phyloP scores from a whole-genome alignment of 2,329 filamentous ascomycete genomes.

The Simplicillium aogashimaense region DNA sequence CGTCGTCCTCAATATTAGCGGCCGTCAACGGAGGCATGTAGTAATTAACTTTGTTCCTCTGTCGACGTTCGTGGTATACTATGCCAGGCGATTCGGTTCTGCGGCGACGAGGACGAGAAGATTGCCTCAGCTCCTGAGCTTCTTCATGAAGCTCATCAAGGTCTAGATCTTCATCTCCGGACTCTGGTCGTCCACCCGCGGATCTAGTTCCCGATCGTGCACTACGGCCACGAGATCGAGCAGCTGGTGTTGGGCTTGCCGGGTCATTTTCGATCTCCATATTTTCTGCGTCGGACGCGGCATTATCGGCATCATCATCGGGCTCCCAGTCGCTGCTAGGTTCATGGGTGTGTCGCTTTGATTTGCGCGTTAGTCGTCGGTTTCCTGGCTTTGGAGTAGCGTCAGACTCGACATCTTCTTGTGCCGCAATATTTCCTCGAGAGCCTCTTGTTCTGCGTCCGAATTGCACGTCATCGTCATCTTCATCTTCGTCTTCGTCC shows the following conservation, averaged over 20 bases:
- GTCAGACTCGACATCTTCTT: slow-evolving; percentile 18
- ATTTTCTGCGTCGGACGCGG: slow-evolving; percentile 30
- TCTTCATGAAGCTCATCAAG: slow-evolving; percentile 57
- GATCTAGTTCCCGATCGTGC: slow-evolving; percentile 34
- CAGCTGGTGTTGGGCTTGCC: slow-evolving; percentile 40
- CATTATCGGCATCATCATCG: slow-evolving; percentile 47
- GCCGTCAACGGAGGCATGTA: slow-evolving; percentile 63
- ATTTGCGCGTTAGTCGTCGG: slow-evolving; percentile 38
- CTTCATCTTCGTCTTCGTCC: slow-evolving; percentile 26
- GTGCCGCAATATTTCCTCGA: slow-evolving; percentile 18
- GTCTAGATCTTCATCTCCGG: slow-evolving; percentile 49
- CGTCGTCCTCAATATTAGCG: slow-evolving; percentile 61
- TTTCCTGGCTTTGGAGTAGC: slow-evolving; percentile 20
- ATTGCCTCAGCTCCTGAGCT: slow-evolving; percentile 48
- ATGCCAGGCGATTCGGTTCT: slow-evolving; percentile 41
- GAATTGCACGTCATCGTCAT: slow-evolving; percentile 39
- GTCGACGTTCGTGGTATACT: slow-evolving; percentile 48
- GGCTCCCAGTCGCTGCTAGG: slow-evolving; percentile 54
- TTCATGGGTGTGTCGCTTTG: slow-evolving; percentile 34
- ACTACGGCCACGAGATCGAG: slow-evolving; percentile 27
- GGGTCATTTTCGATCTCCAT: slow-evolving; percentile 31
- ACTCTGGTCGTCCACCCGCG: slow-evolving; percentile 41
- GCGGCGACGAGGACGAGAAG: slow-evolving; percentile 41
- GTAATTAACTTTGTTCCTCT: slow-evolving; percentile 65
- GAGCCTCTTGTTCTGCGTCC: slow-evolving; percentile 33